These are phyloP conservation scores for Ampelomyces quisqualis DNA, from an alignment of 2,329 filamentous ascomycete species.

Conservation along the genomic window DNA sequence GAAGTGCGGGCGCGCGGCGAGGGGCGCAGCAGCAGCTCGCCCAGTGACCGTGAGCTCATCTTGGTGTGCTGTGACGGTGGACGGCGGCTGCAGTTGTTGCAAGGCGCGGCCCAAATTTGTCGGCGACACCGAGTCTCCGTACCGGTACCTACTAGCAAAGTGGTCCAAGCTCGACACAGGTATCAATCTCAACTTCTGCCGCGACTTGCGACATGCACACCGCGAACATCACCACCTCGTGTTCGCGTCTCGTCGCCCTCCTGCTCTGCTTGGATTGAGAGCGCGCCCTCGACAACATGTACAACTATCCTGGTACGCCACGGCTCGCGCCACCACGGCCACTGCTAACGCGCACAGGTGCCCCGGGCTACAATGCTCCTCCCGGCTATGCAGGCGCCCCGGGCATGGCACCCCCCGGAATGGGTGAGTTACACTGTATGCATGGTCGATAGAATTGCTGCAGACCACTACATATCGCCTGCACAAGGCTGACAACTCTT, in stretches of 20 bases:
- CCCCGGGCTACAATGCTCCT: constrained; percentile 69
- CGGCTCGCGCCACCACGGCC: background rate
- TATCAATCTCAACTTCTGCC: constrained; percentile 8
- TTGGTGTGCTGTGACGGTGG: background rate
- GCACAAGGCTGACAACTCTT: constrained; percentile 4
- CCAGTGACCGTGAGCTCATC: constrained; percentile 37
- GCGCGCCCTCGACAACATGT: too few relatives aligned
- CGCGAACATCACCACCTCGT: too few relatives aligned
- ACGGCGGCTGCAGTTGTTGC: background rate
- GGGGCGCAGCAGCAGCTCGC: constrained; percentile 37
- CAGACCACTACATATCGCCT: background rate
- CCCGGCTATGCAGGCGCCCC: constrained; percentile 73
- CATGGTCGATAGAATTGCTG: background rate
- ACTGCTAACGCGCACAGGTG: constrained; percentile 35
- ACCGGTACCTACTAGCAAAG: too few relatives aligned
- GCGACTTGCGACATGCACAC: constrained; percentile 1
- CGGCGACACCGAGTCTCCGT: too few relatives aligned
- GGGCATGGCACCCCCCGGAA: constrained; percentile 74
- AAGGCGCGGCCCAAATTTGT: constrained; percentile 19
- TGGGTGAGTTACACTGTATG: constrained; percentile 62
- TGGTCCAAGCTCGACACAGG: constrained; percentile 16
- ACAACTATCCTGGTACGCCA: constrained; percentile 40
- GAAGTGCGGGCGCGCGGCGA: constrained; percentile 24
- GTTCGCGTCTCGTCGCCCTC: too few relatives aligned
- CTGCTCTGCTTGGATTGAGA: too few relatives aligned